A percentile compares a stretch with the other conserved stretches of the same genome.
Evolutionary conservation across 1,139 yeast species (phyloP).

Genomic region (Zhuliangozyma parablackwelliae): DNA sequence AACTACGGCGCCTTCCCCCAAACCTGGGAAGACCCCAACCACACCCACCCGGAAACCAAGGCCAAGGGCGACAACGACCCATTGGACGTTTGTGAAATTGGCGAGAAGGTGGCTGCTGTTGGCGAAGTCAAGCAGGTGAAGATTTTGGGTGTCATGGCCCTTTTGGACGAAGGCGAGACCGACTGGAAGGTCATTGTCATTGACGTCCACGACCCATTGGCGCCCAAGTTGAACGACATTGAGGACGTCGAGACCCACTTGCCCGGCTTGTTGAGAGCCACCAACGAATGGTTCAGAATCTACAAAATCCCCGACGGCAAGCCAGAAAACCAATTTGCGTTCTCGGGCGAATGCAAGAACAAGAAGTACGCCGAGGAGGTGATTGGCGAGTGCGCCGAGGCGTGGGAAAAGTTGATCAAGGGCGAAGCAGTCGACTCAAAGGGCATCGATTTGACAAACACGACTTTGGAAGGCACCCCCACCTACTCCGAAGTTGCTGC

Average conservation of each 20-base stretch:
- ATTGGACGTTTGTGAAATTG: conserved; percentile 92
- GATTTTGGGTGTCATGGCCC: conserved; percentile 87
- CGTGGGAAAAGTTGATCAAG: conserved; percentile 68
- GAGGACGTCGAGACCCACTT: conserved; percentile 76
- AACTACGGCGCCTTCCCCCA: conserved; percentile 99
- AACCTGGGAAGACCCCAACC: conserved; percentile 84
- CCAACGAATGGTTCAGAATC: conserved; percentile 91
- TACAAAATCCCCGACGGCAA: conserved; percentile 95
- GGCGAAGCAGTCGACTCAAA: conserved; percentile 48
- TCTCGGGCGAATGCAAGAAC: conserved; percentile 74
- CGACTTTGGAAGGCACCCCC: conserved; percentile 62
- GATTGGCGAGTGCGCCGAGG: conserved; percentile 69
- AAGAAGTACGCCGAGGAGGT: conserved; percentile 67
- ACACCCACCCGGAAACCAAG: conserved; percentile 66
- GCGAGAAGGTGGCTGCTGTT: conserved; percentile 61
- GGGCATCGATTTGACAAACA: conserved; percentile 65
- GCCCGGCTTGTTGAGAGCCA: conserved; percentile 82
- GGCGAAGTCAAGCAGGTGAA: conserved; percentile 83
- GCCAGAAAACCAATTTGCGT: conserved; percentile 81
- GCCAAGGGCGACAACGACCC: conserved; percentile 96
- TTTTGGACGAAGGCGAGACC: conserved; percentile 94
- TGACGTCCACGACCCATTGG: conserved; percentile 77
- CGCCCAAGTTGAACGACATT: conserved; percentile 68
- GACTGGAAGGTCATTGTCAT: conserved; percentile 96
- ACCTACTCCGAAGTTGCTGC: conserved; percentile 47